Evolutionary conservation across 2,329 filamentous ascomycete species (phyloP), one percentile per base, ranked within the genome.

Genomic region (Leptographium flavum): DNA sequence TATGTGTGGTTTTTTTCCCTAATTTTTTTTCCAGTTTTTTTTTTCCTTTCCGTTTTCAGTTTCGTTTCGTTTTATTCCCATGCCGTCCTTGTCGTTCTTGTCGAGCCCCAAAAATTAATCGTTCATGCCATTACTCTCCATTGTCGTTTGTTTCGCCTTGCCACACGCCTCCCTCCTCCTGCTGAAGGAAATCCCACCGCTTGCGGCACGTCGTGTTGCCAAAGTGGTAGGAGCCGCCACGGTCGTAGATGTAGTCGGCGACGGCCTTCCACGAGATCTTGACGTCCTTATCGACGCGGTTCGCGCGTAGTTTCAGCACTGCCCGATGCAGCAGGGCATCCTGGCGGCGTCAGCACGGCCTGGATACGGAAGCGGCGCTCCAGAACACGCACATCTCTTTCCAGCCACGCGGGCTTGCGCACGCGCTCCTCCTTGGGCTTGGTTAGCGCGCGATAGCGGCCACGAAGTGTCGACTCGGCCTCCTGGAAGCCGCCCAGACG

Each of bases 381-480:
- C 25, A 38, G 10, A 31, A 36, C 30, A 69, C 81, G 70, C 60
- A 85, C 81, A 62, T 87, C 81, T 2, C 64, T 60, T 0, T 66
- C 62, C 1, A 59, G 66, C 81, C 82, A 87, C 47, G 70, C 60
- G 0, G 83, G 82, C 58, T 74, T 78, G 8, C 83, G 68, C 3
- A 83, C 73, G 6, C 83, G 67, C 46, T 75, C 68, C 30, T 71
- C 66, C 53, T 75, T 75, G 13, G 63, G 60, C 62, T 84, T 85
- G 8, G 75, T 83, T 53, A 86, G 58, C 3, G 71, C 75, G 5
- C 83, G 68, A 52, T 73, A 77, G 0, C 81, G 71, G 0, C 83
- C 83, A 14, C 83, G 71, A 32, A 88, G 66, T 1, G 83, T 87
- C 11, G 81, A 83, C 60, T 85, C 81, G 2, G 80, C 77, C 53